A percentile compares a stretch with the other conserved stretches of the same genome.
phyloP scores from a whole-genome alignment of 2,329 filamentous ascomycete species.

The Alternaria consortialis region DNA sequence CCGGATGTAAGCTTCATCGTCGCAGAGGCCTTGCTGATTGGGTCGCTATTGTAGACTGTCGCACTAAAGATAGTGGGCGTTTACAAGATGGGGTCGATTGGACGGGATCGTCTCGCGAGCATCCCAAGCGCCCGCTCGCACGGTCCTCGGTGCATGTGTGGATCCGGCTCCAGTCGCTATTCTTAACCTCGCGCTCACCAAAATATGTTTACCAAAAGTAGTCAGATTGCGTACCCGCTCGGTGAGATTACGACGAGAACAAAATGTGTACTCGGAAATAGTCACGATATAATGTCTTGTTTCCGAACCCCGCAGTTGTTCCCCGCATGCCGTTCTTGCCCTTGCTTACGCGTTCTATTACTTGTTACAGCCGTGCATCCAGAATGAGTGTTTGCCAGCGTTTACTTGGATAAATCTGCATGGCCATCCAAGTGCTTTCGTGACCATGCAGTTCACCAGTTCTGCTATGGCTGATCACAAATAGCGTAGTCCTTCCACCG shows the following conservation, averaged over 20 bases:
- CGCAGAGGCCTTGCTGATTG: conserved; percentile 30
- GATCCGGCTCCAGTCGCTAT: conserved; percentile 19
- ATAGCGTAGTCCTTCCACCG: neutral
- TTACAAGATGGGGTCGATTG: conserved; percentile 32
- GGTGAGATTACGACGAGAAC: neutral
- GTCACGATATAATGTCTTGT: neutral
- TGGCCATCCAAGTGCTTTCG: neutral
- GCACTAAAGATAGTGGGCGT: conserved; percentile 33
- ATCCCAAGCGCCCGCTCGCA: conserved; percentile 25
- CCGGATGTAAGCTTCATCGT: conserved; percentile 27
- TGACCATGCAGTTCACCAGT: neutral
- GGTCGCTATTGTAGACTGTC: conserved; percentile 21
- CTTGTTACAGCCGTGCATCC: neutral
- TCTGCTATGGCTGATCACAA: neutral
- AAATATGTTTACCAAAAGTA: conserved; percentile 1
- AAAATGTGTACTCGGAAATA: neutral
- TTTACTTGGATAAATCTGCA: neutral
- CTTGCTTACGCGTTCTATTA: neutral
- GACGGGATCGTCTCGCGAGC: conserved; percentile 13
- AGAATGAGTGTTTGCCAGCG: neutral
- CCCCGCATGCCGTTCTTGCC: neutral
- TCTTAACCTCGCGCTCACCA: conserved; percentile 21
- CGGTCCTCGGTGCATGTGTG: conserved; percentile 19
- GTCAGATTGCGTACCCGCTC: conserved; percentile 19
- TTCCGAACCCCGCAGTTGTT: conserved; percentile 2